phyloP scores from a whole-genome alignment of 2,329 filamentous ascomycete genomes.

The Penicillium polonicum region DNA sequence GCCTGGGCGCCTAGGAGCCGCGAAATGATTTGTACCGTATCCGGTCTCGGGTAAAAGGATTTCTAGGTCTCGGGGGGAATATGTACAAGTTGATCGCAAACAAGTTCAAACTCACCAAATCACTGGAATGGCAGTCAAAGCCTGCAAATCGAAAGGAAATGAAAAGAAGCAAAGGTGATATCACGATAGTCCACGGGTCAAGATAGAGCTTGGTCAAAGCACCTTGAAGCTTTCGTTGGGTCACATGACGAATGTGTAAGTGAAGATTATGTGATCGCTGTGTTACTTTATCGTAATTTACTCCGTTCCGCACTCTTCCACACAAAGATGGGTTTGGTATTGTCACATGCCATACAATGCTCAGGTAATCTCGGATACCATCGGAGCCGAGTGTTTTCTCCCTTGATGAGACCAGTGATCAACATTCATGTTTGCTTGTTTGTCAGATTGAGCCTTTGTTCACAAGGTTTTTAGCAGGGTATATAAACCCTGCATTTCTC shows the following conservation, averaged over 20 bases:
- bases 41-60: conserved; percentile 18
- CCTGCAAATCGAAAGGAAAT: neutral
- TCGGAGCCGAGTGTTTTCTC: conserved; percentile 12
- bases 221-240: neutral
- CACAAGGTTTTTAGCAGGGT: no score
- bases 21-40: conserved; percentile 15
- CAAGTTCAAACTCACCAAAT: conserved; percentile 7
- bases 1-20: conserved; percentile 14
- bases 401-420: conserved; percentile 4
- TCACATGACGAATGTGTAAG: neutral
- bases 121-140: neutral
- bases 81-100: neutral
- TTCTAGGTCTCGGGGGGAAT: neutral
- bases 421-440: neutral
- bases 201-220: conserved; percentile 11
- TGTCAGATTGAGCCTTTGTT: no score
- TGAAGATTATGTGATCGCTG: neutral
- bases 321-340: neutral
- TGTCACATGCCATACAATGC: neutral
- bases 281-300: neutral
- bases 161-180: neutral
- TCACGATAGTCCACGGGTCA: neutral
- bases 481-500: no score
- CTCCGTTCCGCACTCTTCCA: neutral
- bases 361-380: conserved; percentile 18